These are phyloP conservation scores for Anisodus tanguticus DNA, from an alignment of 257 asterid species.

Conservation along the genomic window DNA sequence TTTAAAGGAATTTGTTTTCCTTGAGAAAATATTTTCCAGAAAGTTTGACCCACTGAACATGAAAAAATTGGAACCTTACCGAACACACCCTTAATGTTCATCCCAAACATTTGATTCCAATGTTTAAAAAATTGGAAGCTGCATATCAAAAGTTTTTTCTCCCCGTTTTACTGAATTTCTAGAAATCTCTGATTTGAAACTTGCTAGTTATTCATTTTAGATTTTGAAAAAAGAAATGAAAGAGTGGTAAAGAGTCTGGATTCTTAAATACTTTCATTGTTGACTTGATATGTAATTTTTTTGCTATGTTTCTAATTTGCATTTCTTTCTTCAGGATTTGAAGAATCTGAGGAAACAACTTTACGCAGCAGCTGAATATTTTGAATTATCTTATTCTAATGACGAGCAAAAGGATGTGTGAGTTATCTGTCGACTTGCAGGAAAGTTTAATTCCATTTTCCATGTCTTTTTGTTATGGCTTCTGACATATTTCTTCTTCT, in stretches of 20 bases:
- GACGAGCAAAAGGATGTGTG: conserved; percentile 83
- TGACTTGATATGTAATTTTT: not conserved
- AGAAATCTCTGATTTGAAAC: not conserved
- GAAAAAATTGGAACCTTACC: no score
- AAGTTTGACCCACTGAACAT: no score
- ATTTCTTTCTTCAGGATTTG: conserved; percentile 67
- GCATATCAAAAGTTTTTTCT: not conserved
- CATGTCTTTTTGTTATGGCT: conserved; percentile 7
- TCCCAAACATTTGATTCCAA: not conserved
- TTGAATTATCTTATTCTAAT: conserved; percentile 75
- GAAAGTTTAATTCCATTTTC: conserved; percentile 21
- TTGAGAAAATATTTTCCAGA: no score
- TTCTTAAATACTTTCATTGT: not conserved
- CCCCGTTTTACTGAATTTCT: not conserved
- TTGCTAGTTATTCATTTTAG: not conserved
- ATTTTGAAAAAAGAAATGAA: not conserved
- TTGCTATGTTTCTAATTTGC: conserved; percentile 18
- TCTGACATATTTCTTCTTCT: conserved; percentile 30
- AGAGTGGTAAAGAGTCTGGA: not conserved
- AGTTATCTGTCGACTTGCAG: conserved; percentile 45
- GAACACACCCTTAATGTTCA: not conserved
- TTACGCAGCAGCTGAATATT: conserved; percentile 96
- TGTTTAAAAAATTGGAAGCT: not conserved
- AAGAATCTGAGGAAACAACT: conserved; percentile 88
- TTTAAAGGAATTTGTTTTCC: no score